These are phyloP conservation scores for Coniochaeta pulveracea DNA, from an alignment of 2,329 filamentous ascomycete species.

Conservation along the genomic window DNA sequence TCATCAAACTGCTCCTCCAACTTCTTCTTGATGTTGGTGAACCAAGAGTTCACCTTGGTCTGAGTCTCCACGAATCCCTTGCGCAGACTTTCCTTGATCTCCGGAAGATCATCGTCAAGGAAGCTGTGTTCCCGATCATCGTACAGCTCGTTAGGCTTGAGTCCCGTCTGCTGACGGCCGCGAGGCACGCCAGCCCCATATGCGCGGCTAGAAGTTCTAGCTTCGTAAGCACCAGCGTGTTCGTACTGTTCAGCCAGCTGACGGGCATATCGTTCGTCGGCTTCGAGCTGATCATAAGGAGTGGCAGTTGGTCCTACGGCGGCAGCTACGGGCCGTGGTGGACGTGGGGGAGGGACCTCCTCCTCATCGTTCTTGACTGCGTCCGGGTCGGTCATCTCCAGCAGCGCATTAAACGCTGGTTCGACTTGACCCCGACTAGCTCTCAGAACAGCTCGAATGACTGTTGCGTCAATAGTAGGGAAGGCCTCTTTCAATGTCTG, in stretches of 20 bases:
- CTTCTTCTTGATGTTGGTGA: constrained; percentile 82
- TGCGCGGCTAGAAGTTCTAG: constrained; percentile 34
- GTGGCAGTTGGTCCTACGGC: constrained; percentile 25
- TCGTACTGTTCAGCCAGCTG: constrained; percentile 89
- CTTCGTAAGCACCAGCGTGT: constrained; percentile 46
- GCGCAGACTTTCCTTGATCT: constrained; percentile 83
- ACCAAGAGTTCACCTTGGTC: constrained; percentile 85
- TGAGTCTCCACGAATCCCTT: constrained; percentile 95
- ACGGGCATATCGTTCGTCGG: constrained; percentile 26
- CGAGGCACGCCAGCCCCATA: constrained; percentile 20
- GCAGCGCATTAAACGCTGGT: constrained; percentile 86
- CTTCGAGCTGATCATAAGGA: constrained; percentile 62
- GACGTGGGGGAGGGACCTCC: constrained; percentile 61
- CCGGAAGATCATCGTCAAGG: constrained; percentile 88
- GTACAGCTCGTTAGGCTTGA: constrained; percentile 44
- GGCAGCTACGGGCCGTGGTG: constrained; percentile 57
- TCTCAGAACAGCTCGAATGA: constrained; percentile 78
- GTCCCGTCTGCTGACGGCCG: constrained; percentile 35
- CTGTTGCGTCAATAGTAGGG: constrained; percentile 64
- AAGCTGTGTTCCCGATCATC: constrained; percentile 77
- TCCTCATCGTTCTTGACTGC: constrained; percentile 44
- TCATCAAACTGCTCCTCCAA: constrained; percentile 82
- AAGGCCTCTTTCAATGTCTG: constrained; percentile 89
- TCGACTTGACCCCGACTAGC: constrained; percentile 85
- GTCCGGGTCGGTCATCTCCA: constrained; percentile 75